Evolutionary conservation across 345 rosid species (phyloP).

Genomic region (Camelina laxa): DNA sequence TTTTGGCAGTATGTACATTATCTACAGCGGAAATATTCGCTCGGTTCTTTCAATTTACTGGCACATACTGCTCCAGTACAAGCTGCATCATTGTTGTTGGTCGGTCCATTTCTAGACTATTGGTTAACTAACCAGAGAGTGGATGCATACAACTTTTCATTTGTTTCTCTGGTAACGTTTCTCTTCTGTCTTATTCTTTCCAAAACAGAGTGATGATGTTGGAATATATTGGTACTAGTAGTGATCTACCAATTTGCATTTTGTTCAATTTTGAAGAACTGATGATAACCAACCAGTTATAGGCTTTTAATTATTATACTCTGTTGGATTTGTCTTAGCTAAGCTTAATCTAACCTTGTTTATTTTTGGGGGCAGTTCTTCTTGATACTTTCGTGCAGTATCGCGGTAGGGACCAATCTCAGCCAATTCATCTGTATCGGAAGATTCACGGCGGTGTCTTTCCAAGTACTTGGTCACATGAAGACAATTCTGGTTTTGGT

Average conservation of each 20-base stretch:
- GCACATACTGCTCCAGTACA: conserved; percentile 99
- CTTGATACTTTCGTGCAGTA: conserved; percentile 78
- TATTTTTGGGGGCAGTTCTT: conserved; percentile 60
- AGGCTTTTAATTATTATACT: conserved; percentile 16
- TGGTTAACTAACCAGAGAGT: conserved; percentile 84
- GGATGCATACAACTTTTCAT: conserved; percentile 64
- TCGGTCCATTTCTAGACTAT: conserved; percentile 90
- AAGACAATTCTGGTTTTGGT: conserved; percentile 92
- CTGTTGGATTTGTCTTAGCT: conserved; percentile 7
- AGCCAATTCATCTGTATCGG: conserved; percentile 99
- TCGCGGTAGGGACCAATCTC: conserved; percentile 96
- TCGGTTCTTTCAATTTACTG: conserved; percentile 87
- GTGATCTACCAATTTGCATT: not conserved
- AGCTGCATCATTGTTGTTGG: conserved; percentile 80
- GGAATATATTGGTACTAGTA: not conserved
- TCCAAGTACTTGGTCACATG: conserved; percentile 99
- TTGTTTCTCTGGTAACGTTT: conserved; percentile 67
- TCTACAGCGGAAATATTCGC: conserved; percentile 86
- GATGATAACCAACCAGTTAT: not conserved
- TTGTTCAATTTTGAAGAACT: not conserved
- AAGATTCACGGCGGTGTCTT: conserved; percentile 93
- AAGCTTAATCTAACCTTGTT: not conserved
- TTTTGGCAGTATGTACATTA: conserved; percentile 80
- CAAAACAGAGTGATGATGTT: not conserved
- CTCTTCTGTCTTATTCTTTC: conserved; percentile 1